phyloP scores from a whole-genome alignment of 345 rosid genomes.

The Eucalyptus marginata region DNA sequence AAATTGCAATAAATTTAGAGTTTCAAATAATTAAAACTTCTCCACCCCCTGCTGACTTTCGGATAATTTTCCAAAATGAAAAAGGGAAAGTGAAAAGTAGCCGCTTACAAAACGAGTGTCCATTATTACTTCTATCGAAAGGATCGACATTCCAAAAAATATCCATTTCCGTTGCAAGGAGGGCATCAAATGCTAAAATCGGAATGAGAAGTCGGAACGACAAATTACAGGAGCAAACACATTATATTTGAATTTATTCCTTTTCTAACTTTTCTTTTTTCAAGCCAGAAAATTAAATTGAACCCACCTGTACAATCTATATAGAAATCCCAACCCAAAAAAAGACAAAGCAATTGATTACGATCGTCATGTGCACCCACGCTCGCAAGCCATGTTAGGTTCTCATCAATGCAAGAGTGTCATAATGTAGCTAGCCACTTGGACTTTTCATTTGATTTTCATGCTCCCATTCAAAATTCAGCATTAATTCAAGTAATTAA shows the following conservation, averaged over 20 bases:
- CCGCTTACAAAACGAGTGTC: no score
- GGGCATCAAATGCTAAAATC: background rate
- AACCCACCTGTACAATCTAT: no score
- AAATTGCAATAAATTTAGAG: rapidly evolving
- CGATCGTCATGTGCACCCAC: background rate
- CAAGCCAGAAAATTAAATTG: background rate
- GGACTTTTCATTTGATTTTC: background rate
- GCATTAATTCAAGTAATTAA: background rate
- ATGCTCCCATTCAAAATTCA: background rate
- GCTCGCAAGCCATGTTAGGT: background rate
- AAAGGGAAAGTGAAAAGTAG: no score
- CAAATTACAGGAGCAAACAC: background rate
- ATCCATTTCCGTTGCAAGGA: no score
- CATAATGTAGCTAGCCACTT: background rate
- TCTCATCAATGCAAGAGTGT: background rate
- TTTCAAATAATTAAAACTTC: no score
- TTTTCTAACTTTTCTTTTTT: background rate
- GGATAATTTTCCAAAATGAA: no score
- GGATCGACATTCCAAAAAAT: no score
- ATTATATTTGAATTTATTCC: background rate
- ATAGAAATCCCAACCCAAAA: no score
- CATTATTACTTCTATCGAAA: no score
- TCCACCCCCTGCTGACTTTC: no score
- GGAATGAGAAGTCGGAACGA: background rate
- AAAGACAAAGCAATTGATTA: background rate